Evolutionary conservation across 768 basidiomycete genomes (phyloP).

Genomic region (Hydnomerulius pinastri): DNA sequence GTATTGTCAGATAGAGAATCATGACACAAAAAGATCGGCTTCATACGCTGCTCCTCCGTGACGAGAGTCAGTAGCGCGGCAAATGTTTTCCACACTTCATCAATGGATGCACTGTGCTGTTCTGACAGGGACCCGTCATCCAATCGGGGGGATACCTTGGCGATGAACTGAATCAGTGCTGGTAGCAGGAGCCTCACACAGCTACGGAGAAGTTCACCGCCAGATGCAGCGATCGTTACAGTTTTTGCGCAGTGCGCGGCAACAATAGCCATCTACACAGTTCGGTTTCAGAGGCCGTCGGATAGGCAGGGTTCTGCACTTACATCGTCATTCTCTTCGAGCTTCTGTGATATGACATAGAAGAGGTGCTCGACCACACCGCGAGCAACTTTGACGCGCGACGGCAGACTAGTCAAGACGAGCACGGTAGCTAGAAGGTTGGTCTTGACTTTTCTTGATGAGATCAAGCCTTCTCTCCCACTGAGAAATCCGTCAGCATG

Average conservation of each 20-base stretch:
- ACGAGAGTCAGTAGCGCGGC: constrained; percentile 59
- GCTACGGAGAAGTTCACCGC: constrained; percentile 66
- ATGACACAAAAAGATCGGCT: neutral
- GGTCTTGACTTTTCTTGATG: constrained; percentile 82
- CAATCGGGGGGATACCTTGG: constrained; percentile 62
- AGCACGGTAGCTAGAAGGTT: constrained; percentile 88
- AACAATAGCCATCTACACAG: constrained; percentile 67
- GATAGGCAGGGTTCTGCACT: constrained; percentile 15
- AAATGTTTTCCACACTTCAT: constrained; percentile 84
- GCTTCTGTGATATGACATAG: constrained; percentile 79
- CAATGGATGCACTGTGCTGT: constrained; percentile 58
- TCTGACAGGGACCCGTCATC: constrained; percentile 59
- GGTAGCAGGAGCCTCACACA: constrained; percentile 76
- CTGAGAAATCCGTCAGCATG: constrained; percentile 40
- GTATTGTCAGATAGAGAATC: constrained; percentile 12
- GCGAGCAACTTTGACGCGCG: constrained; percentile 64
- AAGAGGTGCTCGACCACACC: constrained; percentile 83
- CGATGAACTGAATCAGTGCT: constrained; percentile 78
- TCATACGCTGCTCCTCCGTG: constrained; percentile 64
- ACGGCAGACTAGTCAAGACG: constrained; percentile 77
- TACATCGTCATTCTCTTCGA: constrained; percentile 72
- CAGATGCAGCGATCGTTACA: constrained; percentile 70
- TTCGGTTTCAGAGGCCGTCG: constrained; percentile 1
- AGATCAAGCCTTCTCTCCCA: constrained; percentile 75
- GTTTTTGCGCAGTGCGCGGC: constrained; percentile 92